Base-by-base conservation (phyloP, 2,329 filamentous ascomycete genomes). In the Apiospora malaysiana region DNA sequence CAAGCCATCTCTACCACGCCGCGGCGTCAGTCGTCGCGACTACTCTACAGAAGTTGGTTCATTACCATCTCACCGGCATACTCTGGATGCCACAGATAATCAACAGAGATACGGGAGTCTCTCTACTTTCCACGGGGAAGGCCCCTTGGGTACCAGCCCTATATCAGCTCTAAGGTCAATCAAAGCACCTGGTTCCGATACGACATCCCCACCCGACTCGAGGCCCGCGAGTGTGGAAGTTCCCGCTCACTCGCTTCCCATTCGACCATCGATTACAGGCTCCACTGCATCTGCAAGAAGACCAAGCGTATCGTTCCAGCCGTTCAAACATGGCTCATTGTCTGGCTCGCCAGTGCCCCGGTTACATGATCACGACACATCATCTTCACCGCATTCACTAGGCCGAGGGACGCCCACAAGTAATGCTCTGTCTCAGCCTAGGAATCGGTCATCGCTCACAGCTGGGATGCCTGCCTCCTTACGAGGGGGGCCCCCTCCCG, bases 321-420 rank as follows among this genome's bases (percentile, higher is more conserved):
- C 95, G 0, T 99, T 99, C 85, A 99, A 99, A 82, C 94, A 95
- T 18, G 95, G 95, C 14, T 97, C 95, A 1, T 85, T 98, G n/a
- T 97, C 95, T 2, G 94, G 93, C 4, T 98, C 95, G 5, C 95
- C 95, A 0, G 79, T 86, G n/a, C 83, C 83, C 40, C 83, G 86
- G 42, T 79, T 84, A 8, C 78, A 81, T 2, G 87, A 89, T 16
- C 79, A 82, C 18, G 88, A 89, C 67, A 78, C 84, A 1, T 86
- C 89, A 18, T 83, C 86, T 43, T 91, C 90, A 3, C 87, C 89
- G 2, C 84, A 86, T 63, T 89, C 88, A 0, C 77, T 86, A 10
- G 82, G 83, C 27, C 84, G 87, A 37, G 81, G 83, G 7, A 85
- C 84, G 2, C 84, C 84, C 4, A 78, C 87, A 25, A 84, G 51